phyloP scores from a whole-genome alignment of 2,329 filamentous ascomycete genomes.

The Aspergillus uvarum region DNA sequence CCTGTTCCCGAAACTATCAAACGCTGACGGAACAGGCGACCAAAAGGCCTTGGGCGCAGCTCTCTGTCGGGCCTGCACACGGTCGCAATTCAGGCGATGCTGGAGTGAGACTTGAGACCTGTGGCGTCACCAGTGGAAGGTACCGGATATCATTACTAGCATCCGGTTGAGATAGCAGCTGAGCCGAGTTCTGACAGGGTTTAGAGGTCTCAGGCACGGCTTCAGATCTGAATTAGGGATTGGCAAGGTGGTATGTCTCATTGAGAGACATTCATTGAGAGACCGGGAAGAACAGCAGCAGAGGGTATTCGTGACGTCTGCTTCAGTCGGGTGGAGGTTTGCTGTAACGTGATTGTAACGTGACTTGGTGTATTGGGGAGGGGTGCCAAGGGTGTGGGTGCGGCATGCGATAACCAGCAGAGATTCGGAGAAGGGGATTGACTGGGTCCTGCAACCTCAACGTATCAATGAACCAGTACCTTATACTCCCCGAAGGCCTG shows the following conservation, averaged over 20 bases:
- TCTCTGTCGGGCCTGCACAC: neutral
- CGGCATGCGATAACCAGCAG: too few relatives aligned
- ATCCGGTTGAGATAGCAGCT: neutral
- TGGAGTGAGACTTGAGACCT: slow-evolving; percentile 15
- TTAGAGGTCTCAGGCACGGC: neutral
- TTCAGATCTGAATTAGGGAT: slow-evolving; percentile 3
- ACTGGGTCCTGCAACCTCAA: slow-evolving; percentile 15
- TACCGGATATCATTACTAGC: neutral
- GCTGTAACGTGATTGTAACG: slow-evolving; percentile 13
- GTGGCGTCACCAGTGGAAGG: slow-evolving; percentile 4
- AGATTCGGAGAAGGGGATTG: neutral
- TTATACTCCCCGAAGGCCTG: neutral
- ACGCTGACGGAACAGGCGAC: slow-evolving; percentile 1
- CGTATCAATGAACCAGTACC: slow-evolving; percentile 6
- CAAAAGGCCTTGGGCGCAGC: neutral
- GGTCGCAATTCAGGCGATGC: neutral
- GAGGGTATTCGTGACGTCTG: neutral
- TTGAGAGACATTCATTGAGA: neutral
- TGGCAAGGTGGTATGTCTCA: slow-evolving; percentile 20
- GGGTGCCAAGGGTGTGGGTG: neutral
- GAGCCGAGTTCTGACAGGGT: neutral
- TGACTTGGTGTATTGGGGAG: slow-evolving; percentile 9
- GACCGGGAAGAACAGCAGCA: neutral
- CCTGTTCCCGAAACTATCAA: slow-evolving; percentile 11
- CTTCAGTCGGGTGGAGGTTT: neutral